phyloP scores from a whole-genome alignment of 768 basidiomycete genomes.

The Leccinum imitatum region DNA sequence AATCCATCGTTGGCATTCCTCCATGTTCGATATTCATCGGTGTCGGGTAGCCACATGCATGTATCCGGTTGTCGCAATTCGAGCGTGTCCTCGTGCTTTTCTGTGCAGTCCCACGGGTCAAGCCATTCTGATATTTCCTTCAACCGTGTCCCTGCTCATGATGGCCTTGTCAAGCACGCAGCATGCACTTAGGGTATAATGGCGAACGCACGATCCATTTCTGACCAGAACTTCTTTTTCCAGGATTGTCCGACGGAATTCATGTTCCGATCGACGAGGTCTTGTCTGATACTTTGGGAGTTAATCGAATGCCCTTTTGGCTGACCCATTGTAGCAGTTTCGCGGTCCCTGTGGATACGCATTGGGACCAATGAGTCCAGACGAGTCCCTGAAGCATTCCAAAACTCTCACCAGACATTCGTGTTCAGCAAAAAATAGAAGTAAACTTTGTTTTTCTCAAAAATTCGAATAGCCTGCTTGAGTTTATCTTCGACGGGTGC shows the following conservation, averaged over 20 bases:
- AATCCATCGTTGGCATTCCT: rapidly evolving
- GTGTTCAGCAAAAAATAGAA: not conserved
- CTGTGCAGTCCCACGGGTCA: not conserved
- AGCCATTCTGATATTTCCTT: too few species aligned
- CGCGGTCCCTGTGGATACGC: not conserved
- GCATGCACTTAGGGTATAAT: not conserved
- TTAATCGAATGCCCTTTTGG: not conserved
- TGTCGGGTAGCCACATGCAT: not conserved
- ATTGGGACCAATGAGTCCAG: not conserved
- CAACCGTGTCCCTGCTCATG: slow-evolving; percentile 15
- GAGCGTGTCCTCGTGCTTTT: not conserved
- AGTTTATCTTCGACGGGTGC: not conserved
- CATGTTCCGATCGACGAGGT: not conserved
- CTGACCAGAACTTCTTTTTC: not conserved
- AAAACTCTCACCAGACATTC: not conserved
- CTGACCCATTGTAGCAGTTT: not conserved
- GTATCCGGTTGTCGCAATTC: not conserved
- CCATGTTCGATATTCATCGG: not conserved
- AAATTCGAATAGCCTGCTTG: not conserved
- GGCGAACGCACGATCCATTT: not conserved
- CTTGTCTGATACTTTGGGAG: not conserved
- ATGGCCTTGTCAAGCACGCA: not conserved
- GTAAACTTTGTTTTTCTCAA: not conserved
- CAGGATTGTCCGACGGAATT: not conserved
- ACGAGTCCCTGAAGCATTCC: not conserved